A percentile compares a stretch with the other conserved stretches of the same genome.
Conservation (phyloP, 75 land plant species). For the Selaginella tamariscina region DNA sequence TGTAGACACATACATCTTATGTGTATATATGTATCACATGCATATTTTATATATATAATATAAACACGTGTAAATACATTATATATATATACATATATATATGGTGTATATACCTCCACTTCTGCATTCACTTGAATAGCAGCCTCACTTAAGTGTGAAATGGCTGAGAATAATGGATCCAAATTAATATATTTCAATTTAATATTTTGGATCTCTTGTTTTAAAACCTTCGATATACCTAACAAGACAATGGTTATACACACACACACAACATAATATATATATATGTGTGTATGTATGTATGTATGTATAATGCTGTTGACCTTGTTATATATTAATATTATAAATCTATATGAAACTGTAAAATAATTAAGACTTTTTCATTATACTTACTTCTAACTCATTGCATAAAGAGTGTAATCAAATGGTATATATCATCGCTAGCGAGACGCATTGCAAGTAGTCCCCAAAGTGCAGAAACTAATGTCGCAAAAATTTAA, state of each 20-base stretch:
- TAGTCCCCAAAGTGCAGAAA: slow-evolving; percentile 62
- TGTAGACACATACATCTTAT: too few relatives aligned
- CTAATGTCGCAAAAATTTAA: slow-evolving; percentile 24
- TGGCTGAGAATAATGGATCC: not conserved
- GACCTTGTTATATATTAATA: too few relatives aligned
- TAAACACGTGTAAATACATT: too few relatives aligned
- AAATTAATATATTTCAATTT: not conserved
- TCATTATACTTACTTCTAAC: slow-evolving; percentile 36
- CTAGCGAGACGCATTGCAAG: slow-evolving; percentile 53
- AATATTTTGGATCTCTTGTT: slow-evolving; percentile 16
- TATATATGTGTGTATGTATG: not conserved
- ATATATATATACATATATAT: too few relatives aligned
- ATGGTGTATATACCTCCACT: too few relatives aligned
- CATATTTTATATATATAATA: too few relatives aligned
- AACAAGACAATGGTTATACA: too few relatives aligned
- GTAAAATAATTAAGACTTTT: too few relatives aligned
- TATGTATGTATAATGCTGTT: not conserved
- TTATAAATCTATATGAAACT: too few relatives aligned
- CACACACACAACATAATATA: not conserved
- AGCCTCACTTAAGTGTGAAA: not conserved
- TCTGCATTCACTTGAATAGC: not conserved
- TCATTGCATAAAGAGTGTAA: slow-evolving; percentile 52
- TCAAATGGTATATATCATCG: slow-evolving; percentile 52
- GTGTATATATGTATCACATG: too few relatives aligned
- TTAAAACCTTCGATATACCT: slow-evolving; percentile 30